Percentiles rank a stretch among this genome's conserved stretches.
These are phyloP conservation scores for Phytophthora boehmeriae DNA, from an alignment of 352 stramenopile genomes.

Conservation along the genomic window DNA sequence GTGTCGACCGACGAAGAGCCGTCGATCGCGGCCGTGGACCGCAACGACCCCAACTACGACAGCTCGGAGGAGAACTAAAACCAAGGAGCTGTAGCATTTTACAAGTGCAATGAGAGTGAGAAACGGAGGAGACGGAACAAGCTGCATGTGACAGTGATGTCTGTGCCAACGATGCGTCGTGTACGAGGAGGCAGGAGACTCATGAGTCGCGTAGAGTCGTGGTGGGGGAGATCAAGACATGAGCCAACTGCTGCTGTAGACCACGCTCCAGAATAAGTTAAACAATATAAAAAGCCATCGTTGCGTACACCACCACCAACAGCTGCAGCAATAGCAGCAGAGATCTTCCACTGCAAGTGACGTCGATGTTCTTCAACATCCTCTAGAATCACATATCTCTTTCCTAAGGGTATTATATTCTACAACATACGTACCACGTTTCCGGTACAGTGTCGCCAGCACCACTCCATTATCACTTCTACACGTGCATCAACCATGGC, in stretches of 20 bases:
- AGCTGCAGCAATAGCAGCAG: no score
- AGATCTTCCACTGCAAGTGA: no score
- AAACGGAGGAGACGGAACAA: not conserved
- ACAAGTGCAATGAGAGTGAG: not conserved
- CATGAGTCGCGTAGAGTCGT: no score
- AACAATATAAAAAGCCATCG: conserved; percentile 27
- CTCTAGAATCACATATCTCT: no score
- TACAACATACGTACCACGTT: conserved; percentile 11
- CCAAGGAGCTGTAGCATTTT: conserved; percentile 1
- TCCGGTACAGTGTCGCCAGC: not conserved
- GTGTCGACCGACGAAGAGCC: conserved; percentile 46
- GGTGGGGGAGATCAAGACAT: no score
- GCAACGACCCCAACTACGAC: conserved; percentile 83
- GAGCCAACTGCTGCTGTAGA: no score
- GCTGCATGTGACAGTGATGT: not conserved
- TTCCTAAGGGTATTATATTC: not conserved
- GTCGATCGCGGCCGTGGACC: conserved; percentile 55
- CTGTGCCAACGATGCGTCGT: no score
- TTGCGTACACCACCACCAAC: conserved; percentile 7
- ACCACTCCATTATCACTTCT: not conserved
- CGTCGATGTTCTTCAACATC: no score
- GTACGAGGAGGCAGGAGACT: no score
- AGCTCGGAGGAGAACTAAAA: conserved; percentile 51
- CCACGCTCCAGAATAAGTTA: conserved; percentile 22
- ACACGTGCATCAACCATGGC: conserved; percentile 11